Conservation (phyloP, 2,329 filamentous ascomycete species). For the Ophiognomonia clavigignenti-juglandacearum region DNA sequence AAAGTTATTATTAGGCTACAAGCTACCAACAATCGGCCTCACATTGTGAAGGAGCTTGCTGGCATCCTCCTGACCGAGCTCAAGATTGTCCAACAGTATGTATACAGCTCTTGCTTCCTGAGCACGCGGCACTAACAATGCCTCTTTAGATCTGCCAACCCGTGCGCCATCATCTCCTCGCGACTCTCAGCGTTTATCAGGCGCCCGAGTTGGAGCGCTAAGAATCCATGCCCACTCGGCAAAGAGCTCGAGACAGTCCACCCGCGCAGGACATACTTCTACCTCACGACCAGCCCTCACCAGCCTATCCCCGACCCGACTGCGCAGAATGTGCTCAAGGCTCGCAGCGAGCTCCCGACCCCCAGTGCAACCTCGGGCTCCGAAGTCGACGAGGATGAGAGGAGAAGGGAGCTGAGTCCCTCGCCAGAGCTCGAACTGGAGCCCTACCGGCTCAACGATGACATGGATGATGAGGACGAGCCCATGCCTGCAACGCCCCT, state of each 20-base stretch:
- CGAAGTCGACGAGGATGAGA: slow-evolving; percentile 63
- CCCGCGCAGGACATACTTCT: slow-evolving; percentile 94
- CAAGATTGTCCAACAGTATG: slow-evolving; percentile 87
- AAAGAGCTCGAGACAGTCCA: slow-evolving; percentile 92
- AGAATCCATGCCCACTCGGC: slow-evolving; percentile 78
- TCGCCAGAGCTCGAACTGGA: slow-evolving; percentile 93
- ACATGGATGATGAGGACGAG: slow-evolving; percentile 54
- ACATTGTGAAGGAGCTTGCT: slow-evolving; percentile 91
- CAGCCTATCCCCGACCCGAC: slow-evolving; percentile 71
- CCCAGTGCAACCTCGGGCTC: slow-evolving; percentile 65
- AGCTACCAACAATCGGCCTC: slow-evolving; percentile 84
- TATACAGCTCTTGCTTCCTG: slow-evolving; percentile 22
- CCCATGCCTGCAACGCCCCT: slow-evolving; percentile 57
- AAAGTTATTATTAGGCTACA: slow-evolving; percentile 84
- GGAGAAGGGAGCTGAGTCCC: slow-evolving; percentile 68
- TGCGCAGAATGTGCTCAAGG: slow-evolving; percentile 41
- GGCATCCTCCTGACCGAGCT: slow-evolving; percentile 71
- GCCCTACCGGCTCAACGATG: slow-evolving; percentile 72
- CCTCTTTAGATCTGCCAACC: slow-evolving; percentile 76
- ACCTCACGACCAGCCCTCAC: slow-evolving; percentile 81
- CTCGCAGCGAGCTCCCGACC: slow-evolving; percentile 67
- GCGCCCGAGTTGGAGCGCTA: slow-evolving; percentile 72
- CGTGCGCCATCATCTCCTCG: slow-evolving; percentile 90
- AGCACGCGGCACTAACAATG: slow-evolving; percentile 13
- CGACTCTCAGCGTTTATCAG: slow-evolving; percentile 86